Percentiles rank a stretch among this genome's conserved stretches.
These are phyloP conservation scores for Rosa lucieae DNA, from an alignment of 306 rosid species.

Conservation along the genomic window DNA sequence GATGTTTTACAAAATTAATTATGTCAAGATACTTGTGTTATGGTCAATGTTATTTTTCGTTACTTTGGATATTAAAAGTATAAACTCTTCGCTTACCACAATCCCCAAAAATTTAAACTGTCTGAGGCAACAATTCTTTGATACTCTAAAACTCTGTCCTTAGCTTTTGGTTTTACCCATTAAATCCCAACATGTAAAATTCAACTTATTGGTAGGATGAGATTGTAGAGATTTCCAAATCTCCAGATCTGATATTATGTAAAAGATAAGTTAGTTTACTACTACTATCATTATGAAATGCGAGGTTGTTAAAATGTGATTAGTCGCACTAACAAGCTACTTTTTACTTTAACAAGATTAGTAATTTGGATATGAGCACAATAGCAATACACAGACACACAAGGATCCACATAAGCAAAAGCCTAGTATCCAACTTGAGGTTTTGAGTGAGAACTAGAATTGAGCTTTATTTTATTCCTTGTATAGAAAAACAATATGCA, in stretches of 20 bases:
- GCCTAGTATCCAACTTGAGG: not conserved
- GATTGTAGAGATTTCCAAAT: not conserved
- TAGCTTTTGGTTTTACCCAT: too few relatives aligned
- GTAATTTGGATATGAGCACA: not conserved
- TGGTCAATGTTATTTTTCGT: not conserved
- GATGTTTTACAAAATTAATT: not conserved
- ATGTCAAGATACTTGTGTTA: not conserved
- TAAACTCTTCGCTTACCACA: not conserved
- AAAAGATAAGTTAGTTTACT: too few relatives aligned
- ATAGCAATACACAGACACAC: not conserved
- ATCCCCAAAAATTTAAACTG: not conserved
- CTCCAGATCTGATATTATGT: too few relatives aligned
- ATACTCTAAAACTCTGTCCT: too few relatives aligned
- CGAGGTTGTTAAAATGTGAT: too few relatives aligned
- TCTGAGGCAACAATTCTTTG: not conserved
- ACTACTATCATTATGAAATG: too few relatives aligned
- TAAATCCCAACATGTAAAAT: too few relatives aligned
- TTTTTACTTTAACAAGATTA: too few relatives aligned
- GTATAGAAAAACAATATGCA: not conserved
- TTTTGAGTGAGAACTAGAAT: not conserved
- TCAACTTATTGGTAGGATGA: too few relatives aligned
- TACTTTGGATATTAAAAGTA: not conserved
- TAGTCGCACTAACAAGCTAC: too few relatives aligned
- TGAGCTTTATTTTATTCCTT: not conserved
- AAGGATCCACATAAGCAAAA: not conserved